These are phyloP conservation scores for Vigna reflexopilosa DNA, from an alignment of 306 rosid species.

Conservation along the genomic window DNA sequence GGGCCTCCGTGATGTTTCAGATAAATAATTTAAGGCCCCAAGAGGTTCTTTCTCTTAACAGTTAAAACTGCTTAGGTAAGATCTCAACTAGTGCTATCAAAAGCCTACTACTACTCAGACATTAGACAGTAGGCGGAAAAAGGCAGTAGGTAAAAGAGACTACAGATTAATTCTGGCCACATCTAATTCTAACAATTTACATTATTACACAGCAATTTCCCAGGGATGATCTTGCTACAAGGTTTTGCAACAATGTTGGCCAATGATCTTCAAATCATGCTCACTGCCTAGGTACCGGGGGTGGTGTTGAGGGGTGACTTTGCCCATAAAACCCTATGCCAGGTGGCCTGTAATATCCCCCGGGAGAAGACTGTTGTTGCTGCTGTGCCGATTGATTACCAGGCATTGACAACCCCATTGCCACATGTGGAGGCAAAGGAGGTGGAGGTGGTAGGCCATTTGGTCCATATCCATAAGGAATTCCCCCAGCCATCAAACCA, in stretches of 20 bases:
- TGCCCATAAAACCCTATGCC: slow-evolving; percentile 84
- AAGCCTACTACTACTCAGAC: slow-evolving; percentile 25
- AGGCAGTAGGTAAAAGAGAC: background rate
- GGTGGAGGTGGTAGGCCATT: slow-evolving; percentile 80
- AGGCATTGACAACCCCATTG: slow-evolving; percentile 68
- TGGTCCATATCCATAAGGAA: slow-evolving; percentile 73
- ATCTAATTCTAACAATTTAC: slow-evolving; percentile 67
- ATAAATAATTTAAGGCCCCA: background rate
- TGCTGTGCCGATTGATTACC: slow-evolving; percentile 59
- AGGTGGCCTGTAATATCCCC: slow-evolving; percentile 77
- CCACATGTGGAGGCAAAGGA: slow-evolving; percentile 72
- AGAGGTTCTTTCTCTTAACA: slow-evolving; percentile 2
- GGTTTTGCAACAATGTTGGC: slow-evolving; percentile 35
- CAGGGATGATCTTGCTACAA: slow-evolving; percentile 38
- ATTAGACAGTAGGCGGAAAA: slow-evolving; percentile 23
- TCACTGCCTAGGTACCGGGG: slow-evolving; percentile 82
- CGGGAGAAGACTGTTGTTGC: slow-evolving; percentile 63
- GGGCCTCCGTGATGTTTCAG: slow-evolving; percentile 31
- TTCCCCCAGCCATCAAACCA: slow-evolving; percentile 63
- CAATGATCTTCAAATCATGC: slow-evolving; percentile 38
- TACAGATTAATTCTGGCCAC: slow-evolving; percentile 37
- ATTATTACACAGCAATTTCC: slow-evolving; percentile 56
- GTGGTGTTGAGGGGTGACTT: slow-evolving; percentile 69
- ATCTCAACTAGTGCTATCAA: slow-evolving; percentile 28
- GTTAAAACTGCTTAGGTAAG: slow-evolving; percentile 17